Conservation (phyloP, 2,329 filamentous ascomycete species). For the Sclerotinia spermophila region DNA sequence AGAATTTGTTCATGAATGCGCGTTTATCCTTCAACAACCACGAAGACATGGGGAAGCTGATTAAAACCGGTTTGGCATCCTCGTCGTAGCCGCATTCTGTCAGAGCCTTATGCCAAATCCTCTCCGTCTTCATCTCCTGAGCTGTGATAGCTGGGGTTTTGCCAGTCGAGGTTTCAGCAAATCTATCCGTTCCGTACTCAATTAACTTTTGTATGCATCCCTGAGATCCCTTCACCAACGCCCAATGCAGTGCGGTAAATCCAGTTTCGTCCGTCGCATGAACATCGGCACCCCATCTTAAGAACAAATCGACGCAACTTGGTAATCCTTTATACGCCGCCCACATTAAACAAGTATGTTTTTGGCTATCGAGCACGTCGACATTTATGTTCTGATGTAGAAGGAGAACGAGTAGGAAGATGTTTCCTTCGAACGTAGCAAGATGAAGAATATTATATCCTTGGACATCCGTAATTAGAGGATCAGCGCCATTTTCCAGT, state of each 20-base stretch:
- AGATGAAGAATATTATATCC: conserved; percentile 98
- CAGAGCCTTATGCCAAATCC: conserved; percentile 78
- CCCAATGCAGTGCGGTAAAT: conserved; percentile 95
- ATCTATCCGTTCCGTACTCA: conserved; percentile 92
- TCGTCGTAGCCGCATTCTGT: conserved; percentile 79
- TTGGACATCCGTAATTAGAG: conserved; percentile 86
- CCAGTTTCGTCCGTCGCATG: conserved; percentile 87
- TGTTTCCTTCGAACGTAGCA: conserved; percentile 94
- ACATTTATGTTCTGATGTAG: conserved; percentile 95
- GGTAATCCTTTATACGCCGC: conserved; percentile 96
- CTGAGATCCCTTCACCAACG: conserved; percentile 85
- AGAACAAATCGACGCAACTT: conserved; percentile 83
- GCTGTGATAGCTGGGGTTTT: conserved; percentile 88
- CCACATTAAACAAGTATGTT: conserved; percentile 97
- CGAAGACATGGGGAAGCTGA: conserved; percentile 69
- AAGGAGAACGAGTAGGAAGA: conserved; percentile 81
- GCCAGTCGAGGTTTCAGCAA: conserved; percentile 81
- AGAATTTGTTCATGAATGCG: conserved; percentile 75
- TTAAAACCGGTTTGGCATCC: conserved; percentile 66
- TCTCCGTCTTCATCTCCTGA: conserved; percentile 80
- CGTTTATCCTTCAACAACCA: conserved; percentile 73
- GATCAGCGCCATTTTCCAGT: conserved; percentile 86
- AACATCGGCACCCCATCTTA: conserved; percentile 93
- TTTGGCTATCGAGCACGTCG: conserved; percentile 82
- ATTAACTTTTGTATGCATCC: conserved; percentile 89